Base-by-base conservation (phyloP, 768 basidiomycete species). In the Suillus americanus region DNA sequence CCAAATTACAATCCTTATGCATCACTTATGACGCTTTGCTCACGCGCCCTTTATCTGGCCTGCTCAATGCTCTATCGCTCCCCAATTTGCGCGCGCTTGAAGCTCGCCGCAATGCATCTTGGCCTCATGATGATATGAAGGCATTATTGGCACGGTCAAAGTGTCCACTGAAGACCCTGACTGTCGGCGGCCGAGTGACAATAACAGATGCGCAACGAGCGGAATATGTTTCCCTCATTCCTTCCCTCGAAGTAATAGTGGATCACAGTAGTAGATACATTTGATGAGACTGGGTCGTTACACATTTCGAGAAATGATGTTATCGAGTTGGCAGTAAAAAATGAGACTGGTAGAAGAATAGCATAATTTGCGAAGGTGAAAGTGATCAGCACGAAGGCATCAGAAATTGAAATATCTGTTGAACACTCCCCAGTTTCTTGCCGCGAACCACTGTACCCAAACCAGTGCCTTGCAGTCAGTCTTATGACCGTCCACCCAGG, bases 151-250 rank as follows among this genome's bases (percentile, higher is more conserved):
- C 16, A 43, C 68, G 71, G 1, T 72, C 71, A n/a, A 16, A 5
- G n/a, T 74, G 73, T 43, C 68, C 68, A 18, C 63, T 72, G 9
- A 66, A 70, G 66, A 67, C 33, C 28, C 63, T 72, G 25, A 66
- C 67, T 38, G 54, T 71, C 9, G 68, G 67, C 1, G 20, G 64
- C 23, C 63, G 64, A 20, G 62, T 60, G 56, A 55, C 60, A 46
- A 63, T 66, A 10, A 71, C 45, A 23, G 68, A 71, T 59, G 63
- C 66, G 23, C 68, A 63, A 25, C 64, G 62, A 54, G 60, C 43
- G 28, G 63, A 60, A 46, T 72, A 67, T 45, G 43, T 40, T 35
- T 55, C 61, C 46, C 18, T 70, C 45, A 51, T 68, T 63, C 71
- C 73, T 3, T 74, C 68, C 25, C 55, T 72, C 41, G 64, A 64